Evolutionary conservation across 768 basidiomycete genomes (phyloP), one percentile per base, ranked within the genome.

Genomic region (Holtermanniella nyarrowii): DNA sequence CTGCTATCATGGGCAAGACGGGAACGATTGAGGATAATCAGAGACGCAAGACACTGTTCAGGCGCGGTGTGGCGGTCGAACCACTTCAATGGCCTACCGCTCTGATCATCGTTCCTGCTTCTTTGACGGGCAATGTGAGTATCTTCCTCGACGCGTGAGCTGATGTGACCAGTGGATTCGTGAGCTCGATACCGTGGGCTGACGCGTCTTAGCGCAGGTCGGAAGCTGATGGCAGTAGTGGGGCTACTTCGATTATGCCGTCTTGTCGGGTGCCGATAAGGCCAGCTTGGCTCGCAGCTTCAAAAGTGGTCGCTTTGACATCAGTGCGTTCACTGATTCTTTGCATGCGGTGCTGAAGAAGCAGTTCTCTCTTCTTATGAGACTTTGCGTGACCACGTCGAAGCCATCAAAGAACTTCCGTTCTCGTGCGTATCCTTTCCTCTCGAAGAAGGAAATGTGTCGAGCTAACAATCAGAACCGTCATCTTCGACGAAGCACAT

Each of bases 211-310:
- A 18, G 25, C 23, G 20, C 14, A 25, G 4, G 41, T 41, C 49
- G 7, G n/a, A 37, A n/a, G 11, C 42, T 0, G 25, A 4, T 3
- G 1, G 14, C 0, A 5, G 22, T 55, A 91, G 86, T 97, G 93
- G 93, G 86, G 87, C 0, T 91, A 89, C 68, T 91, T 96, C 58
- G 88, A 91, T 70, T 82, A 86, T 39, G 86, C 82, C 1, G 69
- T 82, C 46, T 90, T 61, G 78, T 75, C 16, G 82, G 76, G 65
- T 0, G 74, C 78, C 42, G 76, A 80, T 24, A 79, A 84, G 46
- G 75, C 75, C 22, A 72, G 75, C 0, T 77, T 85, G 0, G 70
- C 88, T 0, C 74, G 74, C 0, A 80, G 85, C 48, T 96, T 96
- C 70, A 80, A 78, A 58, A 72, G 84, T 63, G 93, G 93, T 0